Base-by-base conservation (phyloP, 2,329 filamentous ascomycete genomes). In the Penicillium sp. region DNA sequence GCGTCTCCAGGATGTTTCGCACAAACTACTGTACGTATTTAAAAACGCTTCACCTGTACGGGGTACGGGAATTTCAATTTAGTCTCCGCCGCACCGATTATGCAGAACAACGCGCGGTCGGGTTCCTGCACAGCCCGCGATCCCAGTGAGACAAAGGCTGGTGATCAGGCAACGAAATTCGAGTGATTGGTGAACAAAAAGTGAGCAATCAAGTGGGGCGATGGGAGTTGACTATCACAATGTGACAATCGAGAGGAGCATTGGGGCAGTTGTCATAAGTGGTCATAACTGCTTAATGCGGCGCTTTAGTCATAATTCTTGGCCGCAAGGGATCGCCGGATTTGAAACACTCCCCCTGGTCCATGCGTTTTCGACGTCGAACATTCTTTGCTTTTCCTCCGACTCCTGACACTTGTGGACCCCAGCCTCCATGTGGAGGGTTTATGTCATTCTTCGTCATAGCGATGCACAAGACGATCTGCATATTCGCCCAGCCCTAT, bases 361-460 rank as follows among this genome's bases (percentile, higher is more conserved):
- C 53, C 49, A 42, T 53, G 49, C 57, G 56, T 56, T 58, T 43
- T 36, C 13, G 43, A 31, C 22, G 24, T 45, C 55, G 55, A 56
- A 58, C 34, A 42, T 57, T 50, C 45, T 49, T 47, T n/a, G 22
- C 31, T 22, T 31, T 53, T 54, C 36, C 29, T 31, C 8, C 31
- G 29, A 43, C 29, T 43, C 31, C 51, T 34, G 21, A n/a, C 2
- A 27, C 32, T 22, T 21, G 40, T 43, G 52, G 48, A 10, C 32
- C 45, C 32, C n/a, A 36, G 8, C 16, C 27, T 16, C 40, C 47
- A 43, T 48, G 44, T 43, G 44, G 38, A 36, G n/a, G 5, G 42
- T 18, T 2, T n/a, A 48, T 21, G 36, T 42, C 38, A 48, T 36
- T 29, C 7, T 21, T 14, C 6, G 18, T 52, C 43, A 39, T 34